Evolutionary conservation across 2,329 filamentous ascomycete species (phyloP).

Genomic region (Alternaria tenuissima): DNA sequence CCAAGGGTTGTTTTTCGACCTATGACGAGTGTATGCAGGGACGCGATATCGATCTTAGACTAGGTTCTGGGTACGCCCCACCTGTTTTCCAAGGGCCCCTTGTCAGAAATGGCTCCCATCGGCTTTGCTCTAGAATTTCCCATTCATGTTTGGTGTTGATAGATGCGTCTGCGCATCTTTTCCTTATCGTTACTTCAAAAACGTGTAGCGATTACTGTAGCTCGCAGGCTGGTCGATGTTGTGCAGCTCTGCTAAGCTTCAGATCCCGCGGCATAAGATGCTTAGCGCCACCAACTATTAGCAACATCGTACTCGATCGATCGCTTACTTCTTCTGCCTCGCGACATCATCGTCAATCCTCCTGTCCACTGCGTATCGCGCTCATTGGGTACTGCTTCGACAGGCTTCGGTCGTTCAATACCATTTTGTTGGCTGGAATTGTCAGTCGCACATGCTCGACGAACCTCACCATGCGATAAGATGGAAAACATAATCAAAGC

Average conservation of each 20-base stretch:
- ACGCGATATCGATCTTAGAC: conserved; percentile 20
- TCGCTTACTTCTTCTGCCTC: conserved; percentile 9
- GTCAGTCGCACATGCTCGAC: background rate
- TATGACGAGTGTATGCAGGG: conserved; percentile 31
- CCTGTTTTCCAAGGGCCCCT: conserved; percentile 10
- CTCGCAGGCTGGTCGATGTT: background rate
- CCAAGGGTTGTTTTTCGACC: conserved; percentile 3
- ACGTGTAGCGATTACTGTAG: background rate
- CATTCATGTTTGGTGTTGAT: background rate
- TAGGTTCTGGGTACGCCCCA: conserved; percentile 19
- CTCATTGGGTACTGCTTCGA: background rate
- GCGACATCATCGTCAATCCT: background rate
- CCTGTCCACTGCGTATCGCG: background rate
- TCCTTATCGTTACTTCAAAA: background rate
- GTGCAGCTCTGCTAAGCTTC: conserved; percentile 11
- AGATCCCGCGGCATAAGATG: conserved; percentile 10
- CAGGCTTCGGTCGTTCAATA: background rate
- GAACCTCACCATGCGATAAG: background rate
- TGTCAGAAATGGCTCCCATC: background rate
- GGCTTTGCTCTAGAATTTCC: background rate
- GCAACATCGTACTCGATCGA: conserved; percentile 13
- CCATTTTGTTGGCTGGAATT: background rate
- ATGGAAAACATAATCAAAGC: background rate
- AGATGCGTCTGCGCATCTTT: background rate
- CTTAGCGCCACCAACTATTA: conserved; percentile 13